These are phyloP conservation scores for Thuidium tamariscinum DNA, from an alignment of 225 moss, liverwort and hornwort species.

Conservation along the genomic window DNA sequence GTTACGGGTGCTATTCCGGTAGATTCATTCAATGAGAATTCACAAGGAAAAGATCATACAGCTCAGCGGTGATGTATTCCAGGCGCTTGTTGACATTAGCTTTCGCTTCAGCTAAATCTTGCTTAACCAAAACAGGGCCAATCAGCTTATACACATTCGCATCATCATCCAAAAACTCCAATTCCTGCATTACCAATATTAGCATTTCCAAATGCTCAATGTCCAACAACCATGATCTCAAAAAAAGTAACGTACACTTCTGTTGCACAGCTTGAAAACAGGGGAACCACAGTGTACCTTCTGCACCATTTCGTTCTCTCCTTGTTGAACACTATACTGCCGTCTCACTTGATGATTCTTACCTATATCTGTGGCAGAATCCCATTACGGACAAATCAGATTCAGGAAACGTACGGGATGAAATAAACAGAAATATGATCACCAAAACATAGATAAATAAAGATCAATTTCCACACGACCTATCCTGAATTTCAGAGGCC, in stretches of 20 bases:
- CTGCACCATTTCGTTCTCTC: constrained; percentile 99
- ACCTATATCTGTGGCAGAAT: constrained; percentile 47
- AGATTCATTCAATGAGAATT: background rate
- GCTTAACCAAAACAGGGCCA: constrained; percentile 93
- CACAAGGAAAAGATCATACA: constrained; percentile 29
- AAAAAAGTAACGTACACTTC: background rate
- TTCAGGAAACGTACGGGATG: background rate
- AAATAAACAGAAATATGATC: background rate
- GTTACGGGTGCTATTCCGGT: background rate
- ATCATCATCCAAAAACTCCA: constrained; percentile 92
- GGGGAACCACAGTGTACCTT: constrained; percentile 31
- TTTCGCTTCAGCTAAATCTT: constrained; percentile 95
- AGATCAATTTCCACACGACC: background rate
- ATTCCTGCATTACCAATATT: constrained; percentile 46
- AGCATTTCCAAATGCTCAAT: background rate
- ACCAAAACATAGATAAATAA: background rate
- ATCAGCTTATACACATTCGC: constrained; percentile 95
- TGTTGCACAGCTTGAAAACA: background rate
- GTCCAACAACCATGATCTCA: background rate
- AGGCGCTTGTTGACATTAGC: constrained; percentile 92
- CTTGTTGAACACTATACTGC: constrained; percentile 95
- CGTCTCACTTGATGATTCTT: constrained; percentile 97
- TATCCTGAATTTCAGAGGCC: background rate
- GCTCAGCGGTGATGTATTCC: constrained; percentile 81
- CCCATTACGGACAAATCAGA: background rate